phyloP scores from a whole-genome alignment of 139 green algal genomes.

The Yamagishiella unicocca region DNA sequence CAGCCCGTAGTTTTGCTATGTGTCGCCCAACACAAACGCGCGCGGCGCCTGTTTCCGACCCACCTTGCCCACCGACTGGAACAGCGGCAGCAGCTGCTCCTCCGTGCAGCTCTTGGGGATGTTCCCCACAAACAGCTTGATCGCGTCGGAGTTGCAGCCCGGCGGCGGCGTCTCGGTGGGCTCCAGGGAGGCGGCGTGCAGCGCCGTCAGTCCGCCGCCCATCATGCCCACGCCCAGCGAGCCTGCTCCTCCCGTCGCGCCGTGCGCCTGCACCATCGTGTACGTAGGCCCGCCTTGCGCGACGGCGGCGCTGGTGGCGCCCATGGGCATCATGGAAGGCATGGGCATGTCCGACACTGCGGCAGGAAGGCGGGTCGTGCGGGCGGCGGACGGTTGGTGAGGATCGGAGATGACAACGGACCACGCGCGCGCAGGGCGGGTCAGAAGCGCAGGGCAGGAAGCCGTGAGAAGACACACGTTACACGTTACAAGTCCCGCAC shows the following conservation, averaged over 20 bases:
- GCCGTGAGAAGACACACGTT: no score
- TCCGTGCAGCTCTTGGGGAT: slow-evolving; percentile 74
- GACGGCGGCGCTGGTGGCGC: not conserved
- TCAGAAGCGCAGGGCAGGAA: no score
- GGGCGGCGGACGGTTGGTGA: not conserved
- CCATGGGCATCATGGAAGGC: not conserved
- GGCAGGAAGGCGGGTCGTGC: not conserved
- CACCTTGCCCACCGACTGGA: slow-evolving; percentile 70
- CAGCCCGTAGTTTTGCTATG: no score
- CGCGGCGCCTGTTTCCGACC: no score
- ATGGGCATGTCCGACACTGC: not conserved
- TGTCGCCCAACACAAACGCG: no score
- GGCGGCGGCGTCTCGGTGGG: slow-evolving; percentile 53
- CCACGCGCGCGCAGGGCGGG: no score
- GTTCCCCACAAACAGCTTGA: slow-evolving; percentile 80
- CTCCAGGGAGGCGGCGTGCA: not conserved
- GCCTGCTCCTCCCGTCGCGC: not conserved
- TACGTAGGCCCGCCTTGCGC: not conserved
- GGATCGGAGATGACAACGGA: no score
- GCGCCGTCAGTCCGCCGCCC: not conserved
- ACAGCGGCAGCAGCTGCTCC: slow-evolving; percentile 72
- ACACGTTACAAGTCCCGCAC: no score
- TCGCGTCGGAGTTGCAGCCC: slow-evolving; percentile 56
- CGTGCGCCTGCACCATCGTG: not conserved
- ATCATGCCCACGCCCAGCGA: not conserved